Evolutionary conservation across 495 filamentous ascomycete genomes (phyloP), one percentile per base, ranked within the genome.

Genomic region (Aspergillus saccharolyticus): DNA sequence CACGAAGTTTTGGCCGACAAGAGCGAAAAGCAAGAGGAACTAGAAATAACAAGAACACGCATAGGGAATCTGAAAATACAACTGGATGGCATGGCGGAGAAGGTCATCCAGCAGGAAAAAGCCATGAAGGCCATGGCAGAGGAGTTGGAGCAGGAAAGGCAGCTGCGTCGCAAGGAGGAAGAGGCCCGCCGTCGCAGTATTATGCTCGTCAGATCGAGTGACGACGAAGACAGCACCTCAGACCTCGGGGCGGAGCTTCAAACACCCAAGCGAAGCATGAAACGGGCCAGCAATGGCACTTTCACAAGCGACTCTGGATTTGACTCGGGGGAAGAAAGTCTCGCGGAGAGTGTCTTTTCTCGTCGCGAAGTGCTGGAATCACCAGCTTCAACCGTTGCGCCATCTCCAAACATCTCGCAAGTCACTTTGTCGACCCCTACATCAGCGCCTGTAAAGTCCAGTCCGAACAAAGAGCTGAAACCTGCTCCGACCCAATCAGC

Each of bases 41-140:
- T 87, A 3, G 87, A 89, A 53, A 89, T 90, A 64, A 82, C 86
- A n/a, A 79, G 86, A 46, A 86, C 86, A 10, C 76, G 88, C 0
- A 77, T 82, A 14, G 71, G 75, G 30, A 80, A 87, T 59, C 75
- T 92, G 21, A 89, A 87, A 70, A 75, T 78, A 52, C 90, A 96
- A 70, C 75, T 96, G 7, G 87, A 91, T 66, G 84, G 82, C 39
- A 86, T 93, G 84, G 83, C 89, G 1, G 77, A 73, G n/a, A 81
- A 84, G 60, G 84, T 85, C 0, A 69, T 74, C 0, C 81, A 86
- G 62, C 85, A 89, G 60, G 86, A 91, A 61, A 67, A 70, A 51
- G 79, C 75, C 46, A 86, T 89, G 81, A 74, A 77, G 64, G 72
- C 74, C 47, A 76, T 91, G 59, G 80, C 83, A 1, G 79, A 82